phyloP scores from a whole-genome alignment of 2,329 filamentous ascomycete genomes.

The Falciphora oryzae region DNA sequence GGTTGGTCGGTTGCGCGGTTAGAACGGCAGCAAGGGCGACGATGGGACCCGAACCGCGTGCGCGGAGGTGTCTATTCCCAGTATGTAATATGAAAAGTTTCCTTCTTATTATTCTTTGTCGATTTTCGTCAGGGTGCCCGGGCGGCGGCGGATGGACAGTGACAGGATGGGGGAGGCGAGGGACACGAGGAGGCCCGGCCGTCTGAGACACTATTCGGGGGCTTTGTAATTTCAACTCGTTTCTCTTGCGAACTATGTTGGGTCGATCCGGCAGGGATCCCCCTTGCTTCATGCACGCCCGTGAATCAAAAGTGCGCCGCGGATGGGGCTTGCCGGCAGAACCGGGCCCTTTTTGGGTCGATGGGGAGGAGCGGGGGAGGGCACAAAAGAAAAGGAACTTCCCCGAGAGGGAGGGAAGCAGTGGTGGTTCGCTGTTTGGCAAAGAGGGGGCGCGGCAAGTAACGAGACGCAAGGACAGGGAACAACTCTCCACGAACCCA shows the following conservation, averaged over 20 bases:
- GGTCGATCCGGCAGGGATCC: background rate
- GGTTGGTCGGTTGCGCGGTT: background rate
- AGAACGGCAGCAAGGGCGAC: background rate
- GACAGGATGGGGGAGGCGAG: background rate
- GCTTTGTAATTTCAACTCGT: background rate
- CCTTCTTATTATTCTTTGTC: background rate
- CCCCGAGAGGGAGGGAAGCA: too few relatives aligned
- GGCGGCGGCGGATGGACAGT: background rate
- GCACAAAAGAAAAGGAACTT: background rate
- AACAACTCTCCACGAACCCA: background rate
- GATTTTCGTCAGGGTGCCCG: background rate
- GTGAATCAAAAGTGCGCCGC: background rate
- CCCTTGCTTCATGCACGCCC: background rate
- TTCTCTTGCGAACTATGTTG: background rate
- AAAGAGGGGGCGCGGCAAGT: background rate
- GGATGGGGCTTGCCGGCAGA: background rate
- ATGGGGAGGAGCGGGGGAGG: background rate
- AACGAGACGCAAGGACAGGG: background rate
- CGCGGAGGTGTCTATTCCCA: too few relatives aligned
- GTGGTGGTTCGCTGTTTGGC: background rate
- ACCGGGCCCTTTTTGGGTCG: too few relatives aligned
- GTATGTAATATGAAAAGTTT: background rate
- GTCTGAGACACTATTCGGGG: background rate
- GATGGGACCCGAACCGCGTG: too few relatives aligned
- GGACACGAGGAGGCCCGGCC: background rate